Base-by-base conservation (phyloP, 2,329 filamentous ascomycete genomes). In the Whalleya microplaca region DNA sequence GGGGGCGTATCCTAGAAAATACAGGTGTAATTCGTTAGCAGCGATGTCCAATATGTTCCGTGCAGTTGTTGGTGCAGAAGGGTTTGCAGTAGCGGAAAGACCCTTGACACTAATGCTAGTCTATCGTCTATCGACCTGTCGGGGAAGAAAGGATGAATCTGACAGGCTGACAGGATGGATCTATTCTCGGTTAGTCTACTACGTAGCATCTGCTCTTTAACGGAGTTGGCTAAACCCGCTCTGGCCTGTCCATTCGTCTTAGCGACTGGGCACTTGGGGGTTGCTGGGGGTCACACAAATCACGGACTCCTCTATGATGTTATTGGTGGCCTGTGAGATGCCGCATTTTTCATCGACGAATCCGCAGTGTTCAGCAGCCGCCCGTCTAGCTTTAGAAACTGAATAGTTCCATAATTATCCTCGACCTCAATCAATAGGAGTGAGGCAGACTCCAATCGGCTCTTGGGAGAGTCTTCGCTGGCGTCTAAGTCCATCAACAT, bases 311-410 rank as follows among this genome's bases (percentile, higher is more conserved):
- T 27, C 16, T 23, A 18, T 21, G 16, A 47, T 58, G 50, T 46
- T 48, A 69, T 69, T 70, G 68, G 67, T 52, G 41, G 21, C 41
- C 61, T 59, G 52, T 62, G 51, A 58, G 45, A 62, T 65, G 42
- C 54, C 62, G 44, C 49, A 41, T 54, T 48, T 51, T 46, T 23
- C 46, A 55, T 64, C 53, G 64, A 68, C 68, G 67, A 69, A 70
- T 70, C 68, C 66, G 62, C 61, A 63, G 53, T 56, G 61, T 41
- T 55, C 49, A 69, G 51, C 64, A 70, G 55, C 66, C 67, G 67
- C 67, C 67, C 58, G 48, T 14, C 51, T 54, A 42, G 51, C 52
- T 55, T 48, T 55, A 43, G 54, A 23, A 55, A 60, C 41, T 56
- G 53, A 43, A 29, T 19, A 51, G 62, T 61, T 64, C 64, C 66